These are phyloP conservation scores for Botrytis medusae DNA, from an alignment of 2,329 filamentous ascomycete genomes.

Conservation along the genomic window DNA sequence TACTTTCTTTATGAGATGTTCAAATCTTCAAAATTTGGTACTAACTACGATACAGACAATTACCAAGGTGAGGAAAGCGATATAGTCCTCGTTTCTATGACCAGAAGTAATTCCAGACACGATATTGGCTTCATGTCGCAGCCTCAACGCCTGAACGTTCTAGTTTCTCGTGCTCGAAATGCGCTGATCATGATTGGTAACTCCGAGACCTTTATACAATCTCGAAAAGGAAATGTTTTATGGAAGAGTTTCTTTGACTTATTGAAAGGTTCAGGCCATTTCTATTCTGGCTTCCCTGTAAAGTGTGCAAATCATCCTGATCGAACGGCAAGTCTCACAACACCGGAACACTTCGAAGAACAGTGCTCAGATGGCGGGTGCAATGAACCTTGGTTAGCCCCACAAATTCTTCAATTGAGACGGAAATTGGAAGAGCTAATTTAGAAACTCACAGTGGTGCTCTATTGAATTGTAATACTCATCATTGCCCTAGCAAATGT, in stretches of 20 bases:
- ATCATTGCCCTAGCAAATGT: conserved; percentile 60
- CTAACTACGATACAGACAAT: conserved; percentile 54
- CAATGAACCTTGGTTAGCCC: conserved; percentile 56
- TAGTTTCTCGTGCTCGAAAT: conserved; percentile 66
- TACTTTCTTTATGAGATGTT: background rate
- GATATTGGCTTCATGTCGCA: conserved; percentile 72
- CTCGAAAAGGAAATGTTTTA: conserved; percentile 54
- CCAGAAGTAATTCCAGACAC: conserved; percentile 60
- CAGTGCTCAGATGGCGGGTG: conserved; percentile 72
- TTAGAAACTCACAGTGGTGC: conserved; percentile 44
- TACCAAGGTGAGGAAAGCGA: conserved; percentile 78
- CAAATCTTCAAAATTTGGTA: background rate
- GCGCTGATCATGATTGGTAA: conserved; percentile 70
- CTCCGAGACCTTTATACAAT: conserved; percentile 62
- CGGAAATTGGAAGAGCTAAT: conserved; percentile 23
- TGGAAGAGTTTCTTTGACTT: conserved; percentile 60
- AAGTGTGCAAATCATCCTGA: conserved; percentile 60
- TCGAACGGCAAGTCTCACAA: conserved; percentile 47
- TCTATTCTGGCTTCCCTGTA: conserved; percentile 62
- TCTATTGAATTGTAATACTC: conserved; percentile 55
- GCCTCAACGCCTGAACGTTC: conserved; percentile 66
- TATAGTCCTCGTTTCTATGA: conserved; percentile 68
- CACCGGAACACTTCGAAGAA: conserved; percentile 57
- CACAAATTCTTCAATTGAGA: background rate
- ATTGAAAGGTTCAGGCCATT: conserved; percentile 50